phyloP scores from a whole-genome alignment of 2,329 filamentous ascomycete species.

The Aspergillus niger region DNA sequence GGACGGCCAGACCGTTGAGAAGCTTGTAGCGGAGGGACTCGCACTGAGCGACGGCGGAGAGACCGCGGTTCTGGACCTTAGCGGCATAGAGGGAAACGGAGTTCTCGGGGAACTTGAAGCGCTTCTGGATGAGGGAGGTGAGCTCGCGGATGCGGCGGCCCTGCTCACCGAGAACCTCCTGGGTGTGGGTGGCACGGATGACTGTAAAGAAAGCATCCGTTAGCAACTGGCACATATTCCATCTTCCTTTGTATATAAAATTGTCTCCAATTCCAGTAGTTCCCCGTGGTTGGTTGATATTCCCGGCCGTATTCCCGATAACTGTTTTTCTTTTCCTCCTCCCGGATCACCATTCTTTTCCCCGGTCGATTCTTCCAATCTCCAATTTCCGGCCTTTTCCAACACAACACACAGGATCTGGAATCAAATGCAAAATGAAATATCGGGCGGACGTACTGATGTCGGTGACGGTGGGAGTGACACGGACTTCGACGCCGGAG shows the following conservation, averaged over 20 bases:
- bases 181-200: constrained; percentile 99
- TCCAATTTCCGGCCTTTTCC: constrained; percentile 14
- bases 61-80: constrained; percentile 99
- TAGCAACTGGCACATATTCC: constrained; percentile 29
- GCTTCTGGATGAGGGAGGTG: constrained; percentile 99
- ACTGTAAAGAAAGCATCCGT: constrained; percentile 51
- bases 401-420: background rate
- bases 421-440: constrained; percentile 21
- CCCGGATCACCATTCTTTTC: background rate
- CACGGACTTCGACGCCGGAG: constrained; percentile 99
- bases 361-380: constrained; percentile 12
- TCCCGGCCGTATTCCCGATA: constrained; percentile 3
- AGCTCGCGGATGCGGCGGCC: constrained; percentile 99
- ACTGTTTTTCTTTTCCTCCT: constrained; percentile 4
- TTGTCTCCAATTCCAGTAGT: constrained; percentile 4
- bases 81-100: constrained; percentile 99
- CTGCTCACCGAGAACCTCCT: constrained; percentile 99
- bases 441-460: constrained; percentile 65
- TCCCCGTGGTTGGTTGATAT: background rate
- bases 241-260: background rate
- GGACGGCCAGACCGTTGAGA: constrained; percentile 97
- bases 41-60: constrained; percentile 99
- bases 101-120: constrained; percentile 99
- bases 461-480: constrained; percentile 99
- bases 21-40: constrained; percentile 99